Evolutionary conservation across 495 filamentous ascomycete genomes (phyloP).

Genomic region (Penicillium lagena): DNA sequence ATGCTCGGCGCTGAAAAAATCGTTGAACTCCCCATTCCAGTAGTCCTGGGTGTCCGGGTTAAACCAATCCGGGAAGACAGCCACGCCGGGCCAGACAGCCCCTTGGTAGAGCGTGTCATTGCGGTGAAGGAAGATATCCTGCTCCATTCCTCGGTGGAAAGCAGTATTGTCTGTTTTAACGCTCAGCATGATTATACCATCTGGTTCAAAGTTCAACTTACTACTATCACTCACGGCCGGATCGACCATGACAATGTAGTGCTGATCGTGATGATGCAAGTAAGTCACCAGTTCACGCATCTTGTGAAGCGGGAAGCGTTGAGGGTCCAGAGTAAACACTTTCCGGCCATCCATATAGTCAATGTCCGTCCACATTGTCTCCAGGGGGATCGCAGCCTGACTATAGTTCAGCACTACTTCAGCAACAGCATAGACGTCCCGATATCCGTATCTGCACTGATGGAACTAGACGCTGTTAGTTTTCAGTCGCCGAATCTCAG

Average conservation of each 20-base stretch:
- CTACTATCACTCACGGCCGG: slow-evolving; percentile 55
- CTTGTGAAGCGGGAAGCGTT: slow-evolving; percentile 60
- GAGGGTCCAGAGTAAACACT: slow-evolving; percentile 70
- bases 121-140: slow-evolving; percentile 59
- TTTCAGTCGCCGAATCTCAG: neutral
- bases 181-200: neutral
- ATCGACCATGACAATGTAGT: slow-evolving; percentile 86
- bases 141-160: slow-evolving; percentile 55
- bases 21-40: slow-evolving; percentile 67
- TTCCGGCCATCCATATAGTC: slow-evolving; percentile 65
- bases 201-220: slow-evolving; percentile 9
- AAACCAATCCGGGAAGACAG: slow-evolving; percentile 85
- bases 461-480: slow-evolving; percentile 46
- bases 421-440: slow-evolving; percentile 69
- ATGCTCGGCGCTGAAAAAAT: slow-evolving; percentile 57
- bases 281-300: slow-evolving; percentile 65
- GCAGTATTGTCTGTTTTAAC: slow-evolving; percentile 48
- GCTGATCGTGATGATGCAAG: slow-evolving; percentile 67
- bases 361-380: slow-evolving; percentile 90
- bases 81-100: slow-evolving; percentile 81
- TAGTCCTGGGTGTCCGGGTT: slow-evolving; percentile 55
- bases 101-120: slow-evolving; percentile 62
- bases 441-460: slow-evolving; percentile 77
- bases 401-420: slow-evolving; percentile 79
- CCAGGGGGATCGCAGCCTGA: slow-evolving; percentile 66